Conservation (phyloP, 2,329 filamentous ascomycete genomes). For the Botryosphaeria agaves region DNA sequence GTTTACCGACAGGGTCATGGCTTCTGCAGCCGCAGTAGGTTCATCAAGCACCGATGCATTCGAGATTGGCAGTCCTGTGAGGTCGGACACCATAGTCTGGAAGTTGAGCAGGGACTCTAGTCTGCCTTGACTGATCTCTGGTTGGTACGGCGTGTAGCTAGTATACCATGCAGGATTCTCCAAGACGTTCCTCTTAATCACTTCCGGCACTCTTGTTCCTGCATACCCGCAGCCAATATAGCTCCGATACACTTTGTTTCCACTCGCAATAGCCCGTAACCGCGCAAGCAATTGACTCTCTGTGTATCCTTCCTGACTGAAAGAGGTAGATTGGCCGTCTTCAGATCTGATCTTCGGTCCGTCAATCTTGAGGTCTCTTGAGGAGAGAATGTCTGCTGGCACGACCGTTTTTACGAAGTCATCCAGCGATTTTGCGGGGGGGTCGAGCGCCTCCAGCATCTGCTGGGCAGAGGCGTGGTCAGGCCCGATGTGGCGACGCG, state of each 20-base stretch:
- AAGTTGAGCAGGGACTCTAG: constrained; percentile 88
- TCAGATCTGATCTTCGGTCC: constrained; percentile 25
- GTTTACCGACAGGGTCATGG: constrained; percentile 84
- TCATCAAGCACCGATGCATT: constrained; percentile 89
- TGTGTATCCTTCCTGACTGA: constrained; percentile 26
- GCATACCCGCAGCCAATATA: constrained; percentile 85
- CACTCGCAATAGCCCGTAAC: constrained; percentile 36
- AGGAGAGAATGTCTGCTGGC: constrained; percentile 59
- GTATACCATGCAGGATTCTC: constrained; percentile 96
- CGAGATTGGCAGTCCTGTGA: constrained; percentile 72
- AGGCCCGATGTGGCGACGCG: constrained; percentile 75
- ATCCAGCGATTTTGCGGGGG: constrained; percentile 56
- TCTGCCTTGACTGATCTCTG: constrained; percentile 90
- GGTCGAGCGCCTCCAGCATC: constrained; percentile 69
- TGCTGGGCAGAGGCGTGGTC: constrained; percentile 47
- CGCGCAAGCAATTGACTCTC: constrained; percentile 42
- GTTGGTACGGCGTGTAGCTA: constrained; percentile 93
- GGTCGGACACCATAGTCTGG: constrained; percentile 79
- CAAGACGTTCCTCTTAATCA: constrained; percentile 83
- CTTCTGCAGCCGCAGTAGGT: constrained; percentile 81
- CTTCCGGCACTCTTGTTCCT: constrained; percentile 66
- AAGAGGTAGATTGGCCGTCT: constrained; percentile 13
- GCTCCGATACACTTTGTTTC: constrained; percentile 45
- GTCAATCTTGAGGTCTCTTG: constrained; percentile 42
- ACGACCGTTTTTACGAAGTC: constrained; percentile 75